Evolutionary conservation across 352 stramenopile genomes (phyloP).

Genomic region (Pythium insidiosum): DNA sequence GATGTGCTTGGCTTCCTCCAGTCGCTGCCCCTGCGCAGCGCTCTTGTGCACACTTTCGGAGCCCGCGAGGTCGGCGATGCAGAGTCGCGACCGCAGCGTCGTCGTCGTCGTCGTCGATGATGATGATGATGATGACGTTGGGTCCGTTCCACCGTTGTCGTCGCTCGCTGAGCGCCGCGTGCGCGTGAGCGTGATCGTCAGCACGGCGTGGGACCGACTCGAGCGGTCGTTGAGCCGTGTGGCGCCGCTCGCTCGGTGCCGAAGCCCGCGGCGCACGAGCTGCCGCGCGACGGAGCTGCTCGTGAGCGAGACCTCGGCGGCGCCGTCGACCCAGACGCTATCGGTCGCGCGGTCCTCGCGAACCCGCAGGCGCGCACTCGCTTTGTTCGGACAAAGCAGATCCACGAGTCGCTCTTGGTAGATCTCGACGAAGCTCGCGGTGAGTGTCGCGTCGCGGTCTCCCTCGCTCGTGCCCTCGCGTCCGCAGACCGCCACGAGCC

Average conservation of each 20-base stretch:
- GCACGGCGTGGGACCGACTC: constrained; percentile 65
- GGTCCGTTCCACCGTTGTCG: too few relatives aligned
- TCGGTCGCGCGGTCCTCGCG: constrained; percentile 25
- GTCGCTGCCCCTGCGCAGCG: constrained; percentile 27
- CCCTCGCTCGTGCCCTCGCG: constrained; percentile 10
- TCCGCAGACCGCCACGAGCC: constrained; percentile 19
- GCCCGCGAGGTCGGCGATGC: constrained; percentile 62
- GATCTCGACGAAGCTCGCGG: constrained; percentile 55
- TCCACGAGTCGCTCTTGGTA: constrained; percentile 62
- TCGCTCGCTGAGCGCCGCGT: too few relatives aligned
- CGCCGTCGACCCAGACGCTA: constrained; percentile 39
- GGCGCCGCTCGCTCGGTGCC: constrained; percentile 27
- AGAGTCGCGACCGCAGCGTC: constrained; percentile 19
- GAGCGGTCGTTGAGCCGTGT: constrained; percentile 55
- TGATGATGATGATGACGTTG: too few relatives aligned
- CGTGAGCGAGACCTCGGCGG: constrained; percentile 31
- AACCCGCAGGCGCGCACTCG: constrained; percentile 15
- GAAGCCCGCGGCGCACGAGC: constrained; percentile 26
- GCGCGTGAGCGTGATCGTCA: constrained; percentile 39
- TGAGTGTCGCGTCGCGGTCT: constrained; percentile 28
- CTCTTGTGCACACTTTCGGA: constrained; percentile 61
- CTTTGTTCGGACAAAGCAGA: constrained; percentile 28
- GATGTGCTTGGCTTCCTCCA: constrained; percentile 74
- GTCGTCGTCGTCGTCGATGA: constrained; percentile 11
- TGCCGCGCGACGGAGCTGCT: constrained; percentile 19